These are phyloP conservation scores for Penicillium oxalicum DNA, from an alignment of 2,329 filamentous ascomycete species.

Conservation along the genomic window DNA sequence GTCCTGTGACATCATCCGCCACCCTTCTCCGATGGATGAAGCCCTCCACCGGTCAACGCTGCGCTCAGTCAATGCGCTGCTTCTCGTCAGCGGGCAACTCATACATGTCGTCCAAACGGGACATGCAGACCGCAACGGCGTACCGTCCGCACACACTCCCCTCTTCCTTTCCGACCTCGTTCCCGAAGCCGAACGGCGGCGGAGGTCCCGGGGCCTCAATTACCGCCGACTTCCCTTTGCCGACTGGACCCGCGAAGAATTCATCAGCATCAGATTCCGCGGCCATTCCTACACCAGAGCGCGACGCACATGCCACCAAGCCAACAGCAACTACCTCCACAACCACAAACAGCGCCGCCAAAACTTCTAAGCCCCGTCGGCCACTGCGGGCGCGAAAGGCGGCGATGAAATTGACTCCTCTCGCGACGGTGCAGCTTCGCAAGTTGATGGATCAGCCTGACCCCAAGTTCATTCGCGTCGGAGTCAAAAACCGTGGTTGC, in stretches of 20 bases:
- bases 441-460: slow-evolving; percentile 75
- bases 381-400: slow-evolving; percentile 81
- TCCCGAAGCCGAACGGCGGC: slow-evolving; percentile 48
- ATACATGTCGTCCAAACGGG: slow-evolving; percentile 50
- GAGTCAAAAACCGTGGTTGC: slow-evolving; percentile 89
- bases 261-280: slow-evolving; percentile 30
- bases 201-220: slow-evolving; percentile 58
- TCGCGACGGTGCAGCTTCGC: slow-evolving; percentile 72
- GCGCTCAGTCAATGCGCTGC: slow-evolving; percentile 35
- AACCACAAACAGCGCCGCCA: slow-evolving; percentile 30
- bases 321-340: slow-evolving; percentile 38
- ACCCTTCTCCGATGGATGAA: slow-evolving; percentile 36
- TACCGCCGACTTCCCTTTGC: slow-evolving; percentile 46
- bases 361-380: slow-evolving; percentile 51
- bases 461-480: slow-evolving; percentile 88
- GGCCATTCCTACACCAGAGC: slow-evolving; percentile 51
- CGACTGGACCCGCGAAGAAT: slow-evolving; percentile 43
- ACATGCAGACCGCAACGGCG: slow-evolving; percentile 60
- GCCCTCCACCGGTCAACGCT: slow-evolving; percentile 35
- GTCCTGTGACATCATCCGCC: slow-evolving; percentile 45
- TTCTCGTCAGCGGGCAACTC: slow-evolving; percentile 44
- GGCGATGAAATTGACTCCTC: slow-evolving; percentile 76
- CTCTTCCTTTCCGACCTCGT: slow-evolving; percentile 43
- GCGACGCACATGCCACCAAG: slow-evolving; percentile 62
- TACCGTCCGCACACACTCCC: slow-evolving; percentile 58